Evolutionary conservation across 2,329 filamentous ascomycete species (phyloP), one percentile per base, ranked within the genome.

Genomic region (Hymenoscyphus salicellus): DNA sequence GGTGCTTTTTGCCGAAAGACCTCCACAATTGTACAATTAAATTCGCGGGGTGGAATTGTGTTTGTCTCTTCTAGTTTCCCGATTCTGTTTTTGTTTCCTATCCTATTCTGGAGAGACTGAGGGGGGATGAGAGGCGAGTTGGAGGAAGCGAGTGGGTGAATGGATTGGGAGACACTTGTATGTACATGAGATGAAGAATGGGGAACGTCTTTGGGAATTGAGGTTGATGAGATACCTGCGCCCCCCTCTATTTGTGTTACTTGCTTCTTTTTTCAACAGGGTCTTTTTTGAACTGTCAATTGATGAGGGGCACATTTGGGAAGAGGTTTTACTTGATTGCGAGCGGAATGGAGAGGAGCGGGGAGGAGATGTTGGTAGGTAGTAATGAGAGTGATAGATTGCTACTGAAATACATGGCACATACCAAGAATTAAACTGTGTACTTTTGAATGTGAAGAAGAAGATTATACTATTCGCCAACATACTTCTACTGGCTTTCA

Each of bases 11-110:
- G 20, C 46, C 23, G 46, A 52, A 52, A 26, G 20, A 60, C n/a
- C 63, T 20, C 60, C 62, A 64, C 63, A 60, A 62, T 63, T 70
- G 69, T 70, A 70, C 69, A 69, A 68, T 68, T 70, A 68, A 58
- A 68, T 59, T 43, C 61, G 33, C 36, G 38, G 58, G 36, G 55
- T 59, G 56, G 55, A n/a, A 41, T 58, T 60, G 33, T 63, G 60
- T 56, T 56, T 30, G 55, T 56, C 20, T 66, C 61, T 65, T 62
- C 41, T 61, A 36, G 52, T 36, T 52, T 65, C 41, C 56, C 4
- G 26, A 36, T 62, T 63, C 43, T 65, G 55, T 68, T 63, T 49
- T 43, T 32, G n/a, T 64, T 23, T 46, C 63, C 52, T 57, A 30
- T 46, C 63, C 52, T 57, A 30, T 26, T 36, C 20, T 26, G 28